phyloP scores from a whole-genome alignment of 768 basidiomycete species.

The Stropharia rugosoannulata region DNA sequence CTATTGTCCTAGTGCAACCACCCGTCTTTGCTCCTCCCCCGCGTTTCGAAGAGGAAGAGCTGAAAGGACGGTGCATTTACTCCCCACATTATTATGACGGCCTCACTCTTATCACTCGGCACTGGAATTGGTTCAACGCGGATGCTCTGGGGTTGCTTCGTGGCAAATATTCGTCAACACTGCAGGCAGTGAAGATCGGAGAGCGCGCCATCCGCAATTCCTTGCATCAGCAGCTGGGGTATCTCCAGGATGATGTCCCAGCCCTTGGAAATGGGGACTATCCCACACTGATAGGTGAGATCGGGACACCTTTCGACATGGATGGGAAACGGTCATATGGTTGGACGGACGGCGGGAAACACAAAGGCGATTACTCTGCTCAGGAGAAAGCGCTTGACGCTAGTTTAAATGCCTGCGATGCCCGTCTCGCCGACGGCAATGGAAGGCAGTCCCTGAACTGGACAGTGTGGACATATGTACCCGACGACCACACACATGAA shows the following conservation, averaged over 20 bases:
- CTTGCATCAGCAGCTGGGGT: conserved; percentile 78
- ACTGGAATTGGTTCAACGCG: conserved; percentile 95
- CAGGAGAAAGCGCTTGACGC: conserved; percentile 90
- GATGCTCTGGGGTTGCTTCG: conserved; percentile 92
- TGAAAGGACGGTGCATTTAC: conserved; percentile 68
- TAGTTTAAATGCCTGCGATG: conserved; percentile 77
- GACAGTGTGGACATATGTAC: conserved; percentile 88
- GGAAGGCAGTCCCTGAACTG: conserved; percentile 51
- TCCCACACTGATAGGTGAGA: conserved; percentile 94
- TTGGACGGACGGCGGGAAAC: conserved; percentile 62
- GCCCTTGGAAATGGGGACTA: conserved; percentile 56
- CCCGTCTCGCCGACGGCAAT: conserved; percentile 5
- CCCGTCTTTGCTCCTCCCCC: conserved; percentile 89
- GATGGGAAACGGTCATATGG: conserved; percentile 86
- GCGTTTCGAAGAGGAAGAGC: conserved; percentile 46
- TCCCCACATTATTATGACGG: conserved; percentile 95
- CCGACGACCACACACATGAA: conserved; percentile 71
- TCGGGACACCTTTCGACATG: conserved; percentile 94
- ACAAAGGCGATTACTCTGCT: conserved; percentile 69
- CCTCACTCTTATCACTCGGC: conserved; percentile 86
- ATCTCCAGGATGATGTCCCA: conserved; percentile 71
- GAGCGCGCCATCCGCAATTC: conserved; percentile 77
- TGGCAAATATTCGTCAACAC: conserved; percentile 59
- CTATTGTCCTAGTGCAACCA: conserved; percentile 89
- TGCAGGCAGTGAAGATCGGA: conserved; percentile 68